Conservation (phyloP, 139 green algal genomes). For the Nannochloris sp. region DNA sequence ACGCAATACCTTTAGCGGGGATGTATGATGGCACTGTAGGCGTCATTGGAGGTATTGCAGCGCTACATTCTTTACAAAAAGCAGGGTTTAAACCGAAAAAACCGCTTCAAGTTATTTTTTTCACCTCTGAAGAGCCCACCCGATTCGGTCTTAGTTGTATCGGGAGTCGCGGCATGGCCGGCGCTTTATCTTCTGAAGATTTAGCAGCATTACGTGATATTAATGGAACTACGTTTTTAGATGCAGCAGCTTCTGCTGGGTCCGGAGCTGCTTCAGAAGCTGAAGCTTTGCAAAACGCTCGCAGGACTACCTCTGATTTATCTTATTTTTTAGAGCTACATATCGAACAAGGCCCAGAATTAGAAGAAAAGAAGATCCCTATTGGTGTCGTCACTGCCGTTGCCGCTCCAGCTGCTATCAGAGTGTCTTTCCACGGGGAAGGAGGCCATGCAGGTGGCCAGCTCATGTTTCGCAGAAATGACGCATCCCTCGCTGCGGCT, state of each 20-base stretch:
- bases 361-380: constrained; percentile 65
- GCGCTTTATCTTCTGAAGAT: constrained; percentile 29
- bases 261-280: constrained; percentile 22
- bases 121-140: constrained; percentile 93
- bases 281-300: background rate
- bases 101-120: constrained; percentile 79
- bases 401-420: constrained; percentile 77
- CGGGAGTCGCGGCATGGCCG: constrained; percentile 73
- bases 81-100: constrained; percentile 64
- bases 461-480: constrained; percentile 47
- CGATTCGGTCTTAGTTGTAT: constrained; percentile 85
- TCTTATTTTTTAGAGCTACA: constrained; percentile 93
- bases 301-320: background rate
- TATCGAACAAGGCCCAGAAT: constrained; percentile 89
- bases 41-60: constrained; percentile 86
- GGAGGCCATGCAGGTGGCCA: constrained; percentile 37
- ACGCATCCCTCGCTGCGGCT: constrained; percentile 79
- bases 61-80: constrained; percentile 62
- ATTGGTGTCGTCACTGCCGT: constrained; percentile 93
- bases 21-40: constrained; percentile 89
- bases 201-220: constrained; percentile 56
- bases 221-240: constrained; percentile 70
- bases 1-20: constrained; percentile 88
- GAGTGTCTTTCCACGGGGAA: constrained; percentile 51
- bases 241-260: constrained; percentile 54